These are phyloP conservation scores for Aspergillus unguis DNA, from an alignment of 2,329 filamentous ascomycete genomes.

Conservation along the genomic window DNA sequence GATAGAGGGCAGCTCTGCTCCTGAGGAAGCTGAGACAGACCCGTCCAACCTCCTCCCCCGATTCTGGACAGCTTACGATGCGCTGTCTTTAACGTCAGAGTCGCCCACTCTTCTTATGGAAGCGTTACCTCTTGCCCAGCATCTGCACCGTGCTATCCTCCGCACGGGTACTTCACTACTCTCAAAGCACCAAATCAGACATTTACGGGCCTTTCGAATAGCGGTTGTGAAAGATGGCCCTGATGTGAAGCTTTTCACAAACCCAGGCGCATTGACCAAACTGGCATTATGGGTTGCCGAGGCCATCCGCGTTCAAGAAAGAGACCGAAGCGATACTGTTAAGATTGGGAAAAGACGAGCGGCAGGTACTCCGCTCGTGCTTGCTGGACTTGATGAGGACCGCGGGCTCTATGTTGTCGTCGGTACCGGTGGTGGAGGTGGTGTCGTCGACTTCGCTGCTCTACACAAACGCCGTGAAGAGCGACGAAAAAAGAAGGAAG, in stretches of 20 bases:
- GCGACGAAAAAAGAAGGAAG: constrained; percentile 61
- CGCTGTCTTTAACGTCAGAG: constrained; percentile 47
- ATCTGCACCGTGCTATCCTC: constrained; percentile 87
- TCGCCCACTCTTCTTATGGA: constrained; percentile 60
- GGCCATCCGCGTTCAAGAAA: constrained; percentile 84
- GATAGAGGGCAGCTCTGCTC: constrained; percentile 14
- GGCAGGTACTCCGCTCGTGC: constrained; percentile 75
- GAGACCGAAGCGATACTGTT: constrained; percentile 70
- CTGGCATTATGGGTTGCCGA: constrained; percentile 92
- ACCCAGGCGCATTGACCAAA: constrained; percentile 89
- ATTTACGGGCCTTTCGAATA: constrained; percentile 89
- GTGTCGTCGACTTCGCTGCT: constrained; percentile 63
- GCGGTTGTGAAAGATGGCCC: constrained; percentile 94
- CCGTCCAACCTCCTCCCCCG: constrained; percentile 41
- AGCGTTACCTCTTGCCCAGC: constrained; percentile 77
- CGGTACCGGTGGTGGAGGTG: constrained; percentile 82
- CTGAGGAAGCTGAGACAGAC: constrained; percentile 21
- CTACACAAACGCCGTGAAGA: constrained; percentile 66
- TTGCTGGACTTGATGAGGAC: constrained; percentile 83
- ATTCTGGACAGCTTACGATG: constrained; percentile 60
- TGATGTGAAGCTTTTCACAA: constrained; percentile 85
- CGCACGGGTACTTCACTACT: constrained; percentile 87
- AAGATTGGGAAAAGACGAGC: constrained; percentile 39
- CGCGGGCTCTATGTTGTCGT: constrained; percentile 89
- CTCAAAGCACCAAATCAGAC: constrained; percentile 89